Conservation (phyloP, 306 rosid genomes). For the Prunus armeniaca region DNA sequence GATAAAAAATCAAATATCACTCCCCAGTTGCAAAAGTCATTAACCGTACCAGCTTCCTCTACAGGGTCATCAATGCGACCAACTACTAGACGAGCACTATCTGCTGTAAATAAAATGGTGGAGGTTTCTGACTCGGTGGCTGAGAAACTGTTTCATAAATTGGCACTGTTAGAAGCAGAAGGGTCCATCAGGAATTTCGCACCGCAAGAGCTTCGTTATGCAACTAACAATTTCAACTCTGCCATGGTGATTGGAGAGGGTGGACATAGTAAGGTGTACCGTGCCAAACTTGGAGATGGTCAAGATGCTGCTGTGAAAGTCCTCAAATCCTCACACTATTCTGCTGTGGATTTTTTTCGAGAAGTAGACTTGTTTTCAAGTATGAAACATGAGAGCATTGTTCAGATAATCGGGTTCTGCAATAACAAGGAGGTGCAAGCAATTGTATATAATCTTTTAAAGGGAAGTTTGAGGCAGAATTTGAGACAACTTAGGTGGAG, state of each 20-base stretch:
- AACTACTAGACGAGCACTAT: conserved; percentile 12
- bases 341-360: conserved; percentile 25
- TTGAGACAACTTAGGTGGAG: conserved; percentile 31
- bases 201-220: conserved; percentile 26
- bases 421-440: conserved; percentile 29
- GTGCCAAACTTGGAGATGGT: conserved; percentile 32
- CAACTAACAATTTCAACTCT: conserved; percentile 37
- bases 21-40: conserved; percentile 26
- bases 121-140: conserved; percentile 17
- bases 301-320: conserved; percentile 40
- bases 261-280: conserved; percentile 35
- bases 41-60: conserved; percentile 25
- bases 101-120: background rate
- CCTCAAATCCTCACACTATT: conserved; percentile 15
- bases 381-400: conserved; percentile 39
- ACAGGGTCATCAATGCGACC: background rate
- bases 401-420: conserved; percentile 43
- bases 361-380: conserved; percentile 37
- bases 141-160: conserved; percentile 25
- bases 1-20: conserved; percentile 7
- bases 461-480: conserved; percentile 40
- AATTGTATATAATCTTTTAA: conserved; percentile 29
- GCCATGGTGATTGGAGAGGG: conserved; percentile 43
- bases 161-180: conserved; percentile 24
- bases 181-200: conserved; percentile 33